Conservation (phyloP, 2,329 filamentous ascomycete genomes). For the Fusarium sp. region DNA sequence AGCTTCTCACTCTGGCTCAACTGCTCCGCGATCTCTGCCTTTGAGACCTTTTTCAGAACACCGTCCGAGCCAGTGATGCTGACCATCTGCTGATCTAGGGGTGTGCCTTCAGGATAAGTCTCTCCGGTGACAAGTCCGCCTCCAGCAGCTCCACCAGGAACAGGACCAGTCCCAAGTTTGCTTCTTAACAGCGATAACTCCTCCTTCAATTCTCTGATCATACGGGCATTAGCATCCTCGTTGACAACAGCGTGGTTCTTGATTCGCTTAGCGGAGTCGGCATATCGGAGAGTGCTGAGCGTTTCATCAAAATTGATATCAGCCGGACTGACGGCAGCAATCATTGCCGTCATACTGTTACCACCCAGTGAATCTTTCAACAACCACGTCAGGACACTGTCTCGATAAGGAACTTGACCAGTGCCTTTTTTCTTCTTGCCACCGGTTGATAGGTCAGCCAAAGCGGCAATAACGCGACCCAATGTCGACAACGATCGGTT, state of each 20-base stretch:
- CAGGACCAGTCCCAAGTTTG: slow-evolving; percentile 74
- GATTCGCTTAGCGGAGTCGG: slow-evolving; percentile 97
- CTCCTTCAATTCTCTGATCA: slow-evolving; percentile 98
- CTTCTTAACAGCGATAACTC: slow-evolving; percentile 86
- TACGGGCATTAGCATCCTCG: slow-evolving; percentile 97
- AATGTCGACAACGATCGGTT: slow-evolving; percentile 96
- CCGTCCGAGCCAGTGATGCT: slow-evolving; percentile 90
- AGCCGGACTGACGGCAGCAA: slow-evolving; percentile 96
- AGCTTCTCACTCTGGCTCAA: slow-evolving; percentile 96
- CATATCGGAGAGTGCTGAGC: slow-evolving; percentile 92
- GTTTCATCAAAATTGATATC: slow-evolving; percentile 99
- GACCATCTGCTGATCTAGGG: slow-evolving; percentile 94
- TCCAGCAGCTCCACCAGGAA: slow-evolving; percentile 56
- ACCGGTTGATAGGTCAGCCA: slow-evolving; percentile 88
- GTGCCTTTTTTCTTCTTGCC: slow-evolving; percentile 80
- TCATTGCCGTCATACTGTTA: slow-evolving; percentile 99
- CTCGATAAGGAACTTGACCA: slow-evolving; percentile 90
- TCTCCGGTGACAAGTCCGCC: slow-evolving; percentile 71
- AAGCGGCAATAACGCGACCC: slow-evolving; percentile 94
- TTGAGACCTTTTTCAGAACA: slow-evolving; percentile 91
- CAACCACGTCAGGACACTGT: slow-evolving; percentile 95
- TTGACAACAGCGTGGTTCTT: slow-evolving; percentile 99
- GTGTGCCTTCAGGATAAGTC: slow-evolving; percentile 90
- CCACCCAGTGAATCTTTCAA: slow-evolving; percentile 96
- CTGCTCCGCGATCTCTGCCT: slow-evolving; percentile 97